Conservation (phyloP, 257 asterid species). For the Echium plantagineum region DNA sequence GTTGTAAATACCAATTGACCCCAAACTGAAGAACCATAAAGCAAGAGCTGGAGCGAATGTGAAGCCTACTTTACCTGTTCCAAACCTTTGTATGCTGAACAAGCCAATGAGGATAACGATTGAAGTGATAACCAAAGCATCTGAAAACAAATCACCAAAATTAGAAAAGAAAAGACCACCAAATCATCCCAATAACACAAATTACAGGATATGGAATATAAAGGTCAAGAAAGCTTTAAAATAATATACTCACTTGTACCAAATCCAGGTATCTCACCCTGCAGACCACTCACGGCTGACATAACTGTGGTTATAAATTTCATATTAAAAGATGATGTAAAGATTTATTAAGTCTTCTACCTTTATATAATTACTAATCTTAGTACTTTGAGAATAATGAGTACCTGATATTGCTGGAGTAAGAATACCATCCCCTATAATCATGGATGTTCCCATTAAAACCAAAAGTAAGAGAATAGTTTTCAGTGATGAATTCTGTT, state of each 20-base stretch:
- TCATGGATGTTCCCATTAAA: not conserved
- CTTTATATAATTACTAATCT: too few relatives aligned
- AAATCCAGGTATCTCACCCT: slow-evolving; percentile 76
- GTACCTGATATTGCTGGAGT: not conserved
- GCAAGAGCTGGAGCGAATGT: slow-evolving; percentile 88
- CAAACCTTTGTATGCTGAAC: slow-evolving; percentile 83
- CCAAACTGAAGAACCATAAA: slow-evolving; percentile 83
- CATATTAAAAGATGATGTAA: slow-evolving; percentile 8
- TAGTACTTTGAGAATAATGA: not conserved
- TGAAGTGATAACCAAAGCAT: slow-evolving; percentile 79
- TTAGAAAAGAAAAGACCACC: slow-evolving; percentile 1
- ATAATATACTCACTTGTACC: slow-evolving; percentile 32
- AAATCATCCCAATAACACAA: not conserved
- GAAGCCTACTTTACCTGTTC: slow-evolving; percentile 84
- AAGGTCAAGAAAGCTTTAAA: not conserved
- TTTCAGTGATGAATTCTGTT: slow-evolving; percentile 44
- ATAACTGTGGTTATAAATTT: slow-evolving; percentile 49
- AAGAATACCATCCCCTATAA: not conserved
- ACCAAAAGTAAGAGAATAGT: slow-evolving; percentile 11
- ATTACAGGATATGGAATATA: not conserved
- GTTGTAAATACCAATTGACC: slow-evolving; percentile 77
- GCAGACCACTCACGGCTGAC: slow-evolving; percentile 95
- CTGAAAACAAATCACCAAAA: slow-evolving; percentile 26
- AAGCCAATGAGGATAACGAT: slow-evolving; percentile 63
- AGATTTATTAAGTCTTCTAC: not conserved